Conservation (phyloP, 306 rosid species). For the Canavalia gladiata region DNA sequence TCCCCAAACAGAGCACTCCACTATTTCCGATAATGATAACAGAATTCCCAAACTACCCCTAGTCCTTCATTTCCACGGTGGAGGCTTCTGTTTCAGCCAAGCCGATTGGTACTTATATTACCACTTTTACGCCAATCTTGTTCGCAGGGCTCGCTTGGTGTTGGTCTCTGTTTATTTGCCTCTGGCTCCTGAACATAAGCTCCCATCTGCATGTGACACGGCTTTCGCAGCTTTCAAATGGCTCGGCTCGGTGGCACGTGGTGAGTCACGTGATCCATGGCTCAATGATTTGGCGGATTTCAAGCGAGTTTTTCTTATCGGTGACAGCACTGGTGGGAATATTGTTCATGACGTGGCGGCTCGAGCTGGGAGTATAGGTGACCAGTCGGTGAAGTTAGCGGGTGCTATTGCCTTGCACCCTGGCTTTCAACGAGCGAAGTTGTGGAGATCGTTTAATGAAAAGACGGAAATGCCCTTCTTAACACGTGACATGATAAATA, state of each 20-base stretch:
- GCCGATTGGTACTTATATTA: slow-evolving; percentile 21
- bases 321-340: slow-evolving; percentile 11
- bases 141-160: neutral
- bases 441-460: neutral
- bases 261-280: slow-evolving; percentile 4
- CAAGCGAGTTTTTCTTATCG: neutral
- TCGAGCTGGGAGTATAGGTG: neutral
- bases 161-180: slow-evolving; percentile 28
- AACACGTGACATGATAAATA: neutral
- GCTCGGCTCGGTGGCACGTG: neutral
- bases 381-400: neutral
- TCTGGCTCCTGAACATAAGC: slow-evolving; percentile 27
- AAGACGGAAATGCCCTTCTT: neutral
- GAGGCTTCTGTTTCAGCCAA: slow-evolving; percentile 30
- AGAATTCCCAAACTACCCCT: neutral
- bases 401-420: neutral
- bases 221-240: neutral
- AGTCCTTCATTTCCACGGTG: slow-evolving; percentile 10
- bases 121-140: slow-evolving; percentile 6
- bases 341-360: slow-evolving; percentile 1
- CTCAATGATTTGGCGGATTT: neutral
- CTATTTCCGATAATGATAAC: neutral
- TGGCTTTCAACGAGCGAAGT: neutral
- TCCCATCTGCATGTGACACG: slow-evolving; percentile 1
- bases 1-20: neutral